Base-by-base conservation (phyloP, 23 red algal species). In the Gracilaria gracilis region DNA sequence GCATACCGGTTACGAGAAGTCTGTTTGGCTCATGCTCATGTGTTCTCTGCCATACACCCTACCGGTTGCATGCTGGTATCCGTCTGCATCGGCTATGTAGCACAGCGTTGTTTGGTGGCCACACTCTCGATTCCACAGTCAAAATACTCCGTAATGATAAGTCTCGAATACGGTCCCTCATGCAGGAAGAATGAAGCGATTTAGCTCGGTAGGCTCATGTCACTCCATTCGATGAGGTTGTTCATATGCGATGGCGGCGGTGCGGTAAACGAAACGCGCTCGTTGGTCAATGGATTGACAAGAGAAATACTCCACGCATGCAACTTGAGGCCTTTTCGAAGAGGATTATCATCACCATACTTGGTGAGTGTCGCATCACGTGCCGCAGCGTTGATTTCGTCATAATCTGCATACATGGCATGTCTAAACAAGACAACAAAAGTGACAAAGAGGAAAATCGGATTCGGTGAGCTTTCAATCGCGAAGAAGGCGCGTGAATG, bases 291-390 rank as follows among this genome's bases (percentile, higher is more conserved):
- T 35, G 89, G 89, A 49, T 92, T 74, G 24, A 32, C 64, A 39
- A 92, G 33, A 0, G 61, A 55, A 21, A 92, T 84, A 16, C 51
- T 83, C 92, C 92, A 88, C 0, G 92, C 92, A 65, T 94, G 92
- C 38, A 94, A 59, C 65, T 94, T 94, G 29, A 94, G 92, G 4
- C 92, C 92, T 69, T 67, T 79, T 61, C 92, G 82, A 44, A 94
- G 44, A 34, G 92, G 83, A 75, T 88, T 88, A 11, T 61, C 67
- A 59, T 94, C 92, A 6, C 31, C 78, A 48, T 54, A 92, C 33
- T 47, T 57, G 2, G 29, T 21, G 2, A 77, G 39, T 7, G 44
- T 37, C 39, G 55, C 69, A 61, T 92, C 69, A 42, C 80, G 89
- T 25, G 89, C 89, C 39, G 79, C 78, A 4, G 78, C 79, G 13